phyloP scores from a whole-genome alignment of 305 asterid species.

The Solanum hybrid region DNA sequence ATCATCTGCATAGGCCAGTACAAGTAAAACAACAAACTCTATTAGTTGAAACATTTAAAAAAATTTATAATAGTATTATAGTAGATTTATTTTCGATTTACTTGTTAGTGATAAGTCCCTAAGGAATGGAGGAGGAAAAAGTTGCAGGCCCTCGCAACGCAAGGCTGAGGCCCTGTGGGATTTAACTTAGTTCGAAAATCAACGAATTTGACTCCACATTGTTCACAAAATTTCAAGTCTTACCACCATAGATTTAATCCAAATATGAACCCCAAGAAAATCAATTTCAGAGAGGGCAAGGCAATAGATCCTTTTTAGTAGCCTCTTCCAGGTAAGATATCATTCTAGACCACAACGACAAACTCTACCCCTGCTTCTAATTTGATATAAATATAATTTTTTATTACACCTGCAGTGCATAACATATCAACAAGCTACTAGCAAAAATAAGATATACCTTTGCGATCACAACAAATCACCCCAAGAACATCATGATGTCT shows the following conservation, averaged over 20 bases:
- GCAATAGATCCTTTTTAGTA: background rate
- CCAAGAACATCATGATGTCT: background rate
- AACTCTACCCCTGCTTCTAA: background rate
- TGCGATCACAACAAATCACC: background rate
- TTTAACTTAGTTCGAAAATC: background rate
- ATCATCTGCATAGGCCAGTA: background rate
- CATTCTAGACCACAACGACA: background rate
- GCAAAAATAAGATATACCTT: background rate
- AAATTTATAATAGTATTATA: background rate
- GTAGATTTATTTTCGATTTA: too few relatives aligned
- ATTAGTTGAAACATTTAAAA: background rate
- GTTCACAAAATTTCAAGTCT: too few relatives aligned
- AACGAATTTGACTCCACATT: background rate
- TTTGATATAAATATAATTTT: background rate
- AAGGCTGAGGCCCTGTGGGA: background rate
- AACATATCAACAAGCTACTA: background rate
- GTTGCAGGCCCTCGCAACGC: background rate
- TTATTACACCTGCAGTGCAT: background rate
- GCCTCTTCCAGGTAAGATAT: background rate
- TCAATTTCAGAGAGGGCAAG: background rate
- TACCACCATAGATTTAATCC: background rate
- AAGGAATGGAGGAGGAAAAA: background rate
- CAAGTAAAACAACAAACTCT: background rate
- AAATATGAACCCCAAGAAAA: background rate
- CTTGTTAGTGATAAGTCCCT: background rate